A percentile compares a stretch with the other conserved stretches of the same genome.
Evolutionary conservation across 73 alveolate species (phyloP).

Genomic region (Durusdinium trenchii): DNA sequence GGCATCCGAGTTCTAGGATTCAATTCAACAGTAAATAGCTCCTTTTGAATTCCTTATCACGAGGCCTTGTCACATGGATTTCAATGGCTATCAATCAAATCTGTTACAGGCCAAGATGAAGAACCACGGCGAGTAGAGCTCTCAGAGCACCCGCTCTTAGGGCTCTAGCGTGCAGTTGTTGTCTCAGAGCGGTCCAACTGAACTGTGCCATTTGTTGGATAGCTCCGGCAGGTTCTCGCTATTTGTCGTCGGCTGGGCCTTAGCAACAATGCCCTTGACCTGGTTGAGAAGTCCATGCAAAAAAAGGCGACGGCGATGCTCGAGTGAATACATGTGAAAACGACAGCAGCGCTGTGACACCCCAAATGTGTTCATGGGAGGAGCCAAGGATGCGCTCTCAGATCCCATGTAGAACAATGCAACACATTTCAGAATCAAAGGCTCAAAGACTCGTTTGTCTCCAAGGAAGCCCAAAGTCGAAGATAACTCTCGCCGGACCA

Average conservation of each 20-base stretch:
- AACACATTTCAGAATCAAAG: too few species aligned
- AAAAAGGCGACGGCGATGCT: background rate
- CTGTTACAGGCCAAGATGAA: slow-evolving; percentile 13
- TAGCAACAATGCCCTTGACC: slow-evolving; percentile 14
- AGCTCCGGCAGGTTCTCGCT: slow-evolving; percentile 27
- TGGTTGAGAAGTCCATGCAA: slow-evolving; percentile 35
- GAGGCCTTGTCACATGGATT: background rate
- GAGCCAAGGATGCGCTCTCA: too few species aligned
- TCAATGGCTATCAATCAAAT: background rate
- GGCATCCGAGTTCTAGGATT: too few species aligned
- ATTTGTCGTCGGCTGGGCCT: slow-evolving; percentile 68
- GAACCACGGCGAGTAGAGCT: background rate
- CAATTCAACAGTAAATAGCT: background rate
- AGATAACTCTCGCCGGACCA: slow-evolving; percentile 33
- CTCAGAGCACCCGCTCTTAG: background rate
- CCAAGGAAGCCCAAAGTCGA: slow-evolving; percentile 35
- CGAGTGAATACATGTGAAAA: too few species aligned
- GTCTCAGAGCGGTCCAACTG: background rate
- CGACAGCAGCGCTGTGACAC: too few species aligned
- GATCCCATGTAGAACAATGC: too few species aligned
- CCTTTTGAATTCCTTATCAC: background rate
- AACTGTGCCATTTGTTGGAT: background rate
- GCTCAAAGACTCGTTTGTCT: background rate
- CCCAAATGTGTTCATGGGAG: too few species aligned
- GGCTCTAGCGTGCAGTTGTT: background rate